These are phyloP conservation scores for Boletus sp. DNA, from an alignment of 768 basidiomycete genomes.

Conservation along the genomic window DNA sequence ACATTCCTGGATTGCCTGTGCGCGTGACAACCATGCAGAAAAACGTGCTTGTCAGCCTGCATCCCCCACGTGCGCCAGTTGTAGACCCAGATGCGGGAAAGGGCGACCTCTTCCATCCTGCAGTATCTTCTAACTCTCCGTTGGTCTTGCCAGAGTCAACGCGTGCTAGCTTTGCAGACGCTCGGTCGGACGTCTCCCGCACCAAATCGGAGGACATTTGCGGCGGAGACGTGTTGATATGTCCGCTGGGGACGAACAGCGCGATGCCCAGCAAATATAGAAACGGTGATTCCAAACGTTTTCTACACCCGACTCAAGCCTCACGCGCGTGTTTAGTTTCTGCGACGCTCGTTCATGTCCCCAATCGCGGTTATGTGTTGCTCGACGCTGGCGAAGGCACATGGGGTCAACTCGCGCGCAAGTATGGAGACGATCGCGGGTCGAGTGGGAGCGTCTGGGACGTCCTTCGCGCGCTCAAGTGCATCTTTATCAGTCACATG, in stretches of 20 bases:
- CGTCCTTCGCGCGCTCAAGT: slow-evolving; percentile 66
- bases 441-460: slow-evolving; percentile 46
- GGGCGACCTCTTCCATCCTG: slow-evolving; percentile 33
- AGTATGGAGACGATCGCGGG: slow-evolving; percentile 56
- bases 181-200: slow-evolving; percentile 19
- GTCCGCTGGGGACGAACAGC: slow-evolving; percentile 87
- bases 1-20: slow-evolving; percentile 45
- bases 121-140: slow-evolving; percentile 13
- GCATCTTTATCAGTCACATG: slow-evolving; percentile 85
- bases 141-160: slow-evolving; percentile 30
- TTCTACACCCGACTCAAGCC: not conserved
- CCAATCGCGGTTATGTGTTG: slow-evolving; percentile 69
- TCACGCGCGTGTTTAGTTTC: slow-evolving; percentile 49
- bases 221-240: slow-evolving; percentile 66
- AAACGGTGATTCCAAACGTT: slow-evolving; percentile 57
- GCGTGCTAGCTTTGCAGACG: slow-evolving; percentile 39
- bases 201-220: slow-evolving; percentile 12
- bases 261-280: slow-evolving; percentile 82
- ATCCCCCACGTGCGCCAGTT: slow-evolving; percentile 45
- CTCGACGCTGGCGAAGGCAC: slow-evolving; percentile 93
- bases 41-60: slow-evolving; percentile 42
- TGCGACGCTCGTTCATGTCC: slow-evolving; percentile 73
- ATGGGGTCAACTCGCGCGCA: slow-evolving; percentile 81
- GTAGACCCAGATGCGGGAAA: slow-evolving; percentile 29
- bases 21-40: slow-evolving; percentile 44